Percentiles rank a stretch among this genome's conserved stretches.
Conservation (phyloP, 2,329 filamentous ascomycete genomes). For the Fusarium siculi region DNA sequence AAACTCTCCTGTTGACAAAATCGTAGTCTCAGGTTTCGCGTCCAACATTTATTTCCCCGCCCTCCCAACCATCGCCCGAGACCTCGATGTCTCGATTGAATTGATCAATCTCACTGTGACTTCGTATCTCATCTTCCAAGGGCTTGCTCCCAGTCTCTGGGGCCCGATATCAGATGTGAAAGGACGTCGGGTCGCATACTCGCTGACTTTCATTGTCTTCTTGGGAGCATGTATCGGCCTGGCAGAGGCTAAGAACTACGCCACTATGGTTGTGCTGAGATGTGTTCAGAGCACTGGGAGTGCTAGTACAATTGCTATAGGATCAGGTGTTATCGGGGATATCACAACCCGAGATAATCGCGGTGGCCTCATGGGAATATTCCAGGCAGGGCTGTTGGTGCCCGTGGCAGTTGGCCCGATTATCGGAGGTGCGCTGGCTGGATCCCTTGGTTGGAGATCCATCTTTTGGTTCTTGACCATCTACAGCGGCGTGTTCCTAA, state of each 20-base stretch:
- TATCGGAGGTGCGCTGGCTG: constrained; percentile 54
- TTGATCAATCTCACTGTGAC: constrained; percentile 58
- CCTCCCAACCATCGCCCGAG: constrained; percentile 55
- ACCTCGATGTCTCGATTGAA: constrained; percentile 53
- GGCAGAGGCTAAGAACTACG: constrained; percentile 56
- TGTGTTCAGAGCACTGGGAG: constrained; percentile 60
- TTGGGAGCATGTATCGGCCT: constrained; percentile 63
- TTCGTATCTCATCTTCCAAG: constrained; percentile 64
- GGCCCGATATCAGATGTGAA: constrained; percentile 60
- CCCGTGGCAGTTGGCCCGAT: constrained; percentile 57
- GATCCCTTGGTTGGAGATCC: constrained; percentile 32
- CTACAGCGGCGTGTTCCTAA: constrained; percentile 16
- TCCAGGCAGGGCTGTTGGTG: constrained; percentile 45
- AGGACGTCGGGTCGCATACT: constrained; percentile 58
- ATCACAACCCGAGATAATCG: constrained; percentile 44
- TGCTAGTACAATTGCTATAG: constrained; percentile 50
- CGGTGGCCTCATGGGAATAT: constrained; percentile 46
- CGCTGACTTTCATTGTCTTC: constrained; percentile 59
- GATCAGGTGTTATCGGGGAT: constrained; percentile 49
- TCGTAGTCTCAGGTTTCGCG: constrained; percentile 52
- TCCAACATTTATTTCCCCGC: constrained; percentile 63
- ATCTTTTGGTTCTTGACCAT: constrained; percentile 39
- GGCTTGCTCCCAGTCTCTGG: constrained; percentile 62
- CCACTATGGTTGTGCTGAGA: constrained; percentile 56
- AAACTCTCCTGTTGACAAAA: accelerated